phyloP scores from a whole-genome alignment of 192 early-diverging fungal species.

The Phycomyces nitens region DNA sequence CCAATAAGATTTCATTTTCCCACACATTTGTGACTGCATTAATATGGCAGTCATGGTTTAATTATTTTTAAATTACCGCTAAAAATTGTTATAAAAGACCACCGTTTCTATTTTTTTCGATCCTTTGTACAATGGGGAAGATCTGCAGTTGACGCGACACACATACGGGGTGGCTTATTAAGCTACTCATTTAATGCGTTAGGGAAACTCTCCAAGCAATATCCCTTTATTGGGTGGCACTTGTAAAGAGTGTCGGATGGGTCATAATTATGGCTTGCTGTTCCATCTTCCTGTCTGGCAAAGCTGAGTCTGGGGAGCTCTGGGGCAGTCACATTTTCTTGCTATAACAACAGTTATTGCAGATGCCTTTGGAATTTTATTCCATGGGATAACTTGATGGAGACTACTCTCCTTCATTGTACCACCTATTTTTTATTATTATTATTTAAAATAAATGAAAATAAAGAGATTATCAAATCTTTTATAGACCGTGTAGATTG shows the following conservation, averaged over 20 bases:
- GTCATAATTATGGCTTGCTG: neutral
- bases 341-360: slow-evolving; percentile 13
- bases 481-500: no score
- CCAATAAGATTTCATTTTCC: no score
- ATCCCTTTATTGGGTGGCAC: slow-evolving; percentile 1
- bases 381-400: slow-evolving; percentile 13
- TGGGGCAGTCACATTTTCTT: slow-evolving; percentile 10
- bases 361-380: slow-evolving; percentile 1
- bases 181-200: slow-evolving; percentile 14
- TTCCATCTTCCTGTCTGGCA: neutral
- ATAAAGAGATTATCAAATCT: neutral
- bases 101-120: neutral
- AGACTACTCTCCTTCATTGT: slow-evolving; percentile 19
- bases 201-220: slow-evolving; percentile 21
- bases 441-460: slow-evolving; percentile 6
- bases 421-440: slow-evolving; percentile 8
- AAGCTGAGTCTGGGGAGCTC: neutral
- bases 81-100: neutral
- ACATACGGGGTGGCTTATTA: slow-evolving; percentile 6
- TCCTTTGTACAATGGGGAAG: slow-evolving; percentile 9
- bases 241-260: slow-evolving; percentile 10
- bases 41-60: no score
- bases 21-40: no score
- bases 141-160: slow-evolving; percentile 9
- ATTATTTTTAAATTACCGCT: no score